A percentile compares a stretch with the other conserved stretches of the same genome.
Conservation (phyloP, 2,329 filamentous ascomycete species). For the Kalmusia sp. region DNA sequence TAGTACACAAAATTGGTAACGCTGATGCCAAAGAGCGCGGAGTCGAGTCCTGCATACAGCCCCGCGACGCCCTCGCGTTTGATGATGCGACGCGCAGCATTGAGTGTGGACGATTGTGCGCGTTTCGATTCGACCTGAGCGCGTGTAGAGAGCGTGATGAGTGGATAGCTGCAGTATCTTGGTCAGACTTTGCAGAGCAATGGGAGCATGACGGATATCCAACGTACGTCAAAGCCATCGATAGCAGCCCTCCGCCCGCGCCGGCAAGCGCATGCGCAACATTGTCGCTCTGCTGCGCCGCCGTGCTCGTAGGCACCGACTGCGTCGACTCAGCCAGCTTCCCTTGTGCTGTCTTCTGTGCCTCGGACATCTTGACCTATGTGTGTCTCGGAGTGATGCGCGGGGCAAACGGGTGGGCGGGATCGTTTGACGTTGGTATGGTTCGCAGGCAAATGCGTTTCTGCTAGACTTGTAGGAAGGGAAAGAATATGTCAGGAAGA, state of each 20-base stretch:
- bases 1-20: constrained; percentile 99
- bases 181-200: constrained; percentile 14
- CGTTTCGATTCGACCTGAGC: constrained; percentile 98
- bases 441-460: not conserved
- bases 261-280: constrained; percentile 94
- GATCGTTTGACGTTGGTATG: too few species aligned
- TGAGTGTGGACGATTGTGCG: constrained; percentile 81
- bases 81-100: constrained; percentile 84
- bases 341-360: constrained; percentile 37
- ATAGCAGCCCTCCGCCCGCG: constrained; percentile 90
- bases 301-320: constrained; percentile 61
- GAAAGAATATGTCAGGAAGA: not conserved
- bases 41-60: constrained; percentile 91
- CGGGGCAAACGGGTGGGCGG: too few species aligned
- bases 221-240: constrained; percentile 89
- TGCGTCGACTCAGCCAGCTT: constrained; percentile 46
- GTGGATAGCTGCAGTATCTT: constrained; percentile 73
- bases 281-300: constrained; percentile 89
- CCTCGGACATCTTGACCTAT: constrained; percentile 35
- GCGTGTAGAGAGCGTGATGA: constrained; percentile 96
- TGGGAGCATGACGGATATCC: not conserved
- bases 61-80: constrained; percentile 88
- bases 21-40: constrained; percentile 94
- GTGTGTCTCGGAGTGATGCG: constrained; percentile 8
- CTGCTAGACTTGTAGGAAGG: not conserved